These are phyloP conservation scores for Penicillium olsonii DNA, from an alignment of 2,329 filamentous ascomycete genomes.

Conservation along the genomic window DNA sequence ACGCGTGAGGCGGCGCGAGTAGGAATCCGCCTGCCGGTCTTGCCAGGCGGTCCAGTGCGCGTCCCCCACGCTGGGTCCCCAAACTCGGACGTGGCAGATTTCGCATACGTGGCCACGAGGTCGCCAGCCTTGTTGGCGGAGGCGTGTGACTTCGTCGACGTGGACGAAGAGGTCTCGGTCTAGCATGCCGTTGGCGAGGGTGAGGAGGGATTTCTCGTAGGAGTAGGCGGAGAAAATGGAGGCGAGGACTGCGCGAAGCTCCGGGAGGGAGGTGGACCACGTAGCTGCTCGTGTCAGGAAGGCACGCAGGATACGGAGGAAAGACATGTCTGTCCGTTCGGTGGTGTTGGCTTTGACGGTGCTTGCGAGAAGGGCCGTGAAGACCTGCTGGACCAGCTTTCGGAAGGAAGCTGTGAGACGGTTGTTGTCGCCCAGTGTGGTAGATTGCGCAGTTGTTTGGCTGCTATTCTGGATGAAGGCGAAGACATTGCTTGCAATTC, in stretches of 20 bases:
- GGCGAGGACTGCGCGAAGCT: constrained; percentile 78
- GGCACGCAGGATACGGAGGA: constrained; percentile 82
- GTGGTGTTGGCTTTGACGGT: constrained; percentile 57
- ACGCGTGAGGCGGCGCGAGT: constrained; percentile 32
- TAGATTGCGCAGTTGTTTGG: constrained; percentile 13
- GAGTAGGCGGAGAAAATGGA: constrained; percentile 95
- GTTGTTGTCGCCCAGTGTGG: constrained; percentile 23
- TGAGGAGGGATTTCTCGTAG: constrained; percentile 87
- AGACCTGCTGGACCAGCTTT: constrained; percentile 81
- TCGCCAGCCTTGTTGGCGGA: constrained; percentile 85
- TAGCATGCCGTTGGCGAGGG: constrained; percentile 80
- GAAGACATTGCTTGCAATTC: constrained; percentile 65
- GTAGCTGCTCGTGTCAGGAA: constrained; percentile 82
- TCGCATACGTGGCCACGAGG: constrained; percentile 86
- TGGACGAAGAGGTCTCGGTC: constrained; percentile 86
- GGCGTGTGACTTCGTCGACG: constrained; percentile 70
- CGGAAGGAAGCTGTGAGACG: constrained; percentile 68
- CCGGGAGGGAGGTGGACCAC: constrained; percentile 80
- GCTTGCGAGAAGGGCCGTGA: constrained; percentile 79
- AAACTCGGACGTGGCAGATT: constrained; percentile 76
- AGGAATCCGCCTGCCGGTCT: constrained; percentile 48
- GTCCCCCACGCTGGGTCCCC: constrained; percentile 82
- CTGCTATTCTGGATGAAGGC: constrained; percentile 51
- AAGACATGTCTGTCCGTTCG: constrained; percentile 65
- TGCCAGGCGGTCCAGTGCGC: constrained; percentile 84